Evolutionary conservation across 2,329 filamentous ascomycete species (phyloP).

Genomic region (Biscogniauxia mediterranea): DNA sequence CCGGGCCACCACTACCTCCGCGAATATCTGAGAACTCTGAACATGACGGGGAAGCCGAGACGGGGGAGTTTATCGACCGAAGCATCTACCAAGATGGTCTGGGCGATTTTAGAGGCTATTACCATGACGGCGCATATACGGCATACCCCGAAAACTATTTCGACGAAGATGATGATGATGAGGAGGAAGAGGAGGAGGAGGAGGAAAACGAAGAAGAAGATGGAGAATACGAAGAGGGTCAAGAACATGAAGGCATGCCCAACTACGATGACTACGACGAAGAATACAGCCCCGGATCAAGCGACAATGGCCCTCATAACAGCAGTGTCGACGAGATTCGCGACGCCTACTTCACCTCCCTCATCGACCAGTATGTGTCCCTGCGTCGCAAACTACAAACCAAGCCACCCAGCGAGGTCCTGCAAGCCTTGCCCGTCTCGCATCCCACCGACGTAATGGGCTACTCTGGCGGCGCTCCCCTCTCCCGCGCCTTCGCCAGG

Average conservation of each 20-base stretch:
- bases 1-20: conserved; percentile 49
- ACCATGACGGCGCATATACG: conserved; percentile 76
- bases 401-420: conserved; percentile 50
- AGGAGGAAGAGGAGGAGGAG: conserved; percentile 23
- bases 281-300: conserved; percentile 28
- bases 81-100: conserved; percentile 47
- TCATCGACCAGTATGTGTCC: conserved; percentile 63
- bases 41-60: conserved; percentile 26
- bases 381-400: conserved; percentile 62
- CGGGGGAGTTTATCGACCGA: conserved; percentile 36
- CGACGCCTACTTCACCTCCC: conserved; percentile 64
- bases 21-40: conserved; percentile 33
- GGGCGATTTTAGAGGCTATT: conserved; percentile 62
- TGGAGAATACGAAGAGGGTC: conserved; percentile 19
- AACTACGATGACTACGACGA: conserved; percentile 25
- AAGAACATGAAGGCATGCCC: conserved; percentile 1
- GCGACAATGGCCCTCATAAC: conserved; percentile 27
- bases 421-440: conserved; percentile 51
- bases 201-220: conserved; percentile 30
- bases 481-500: conserved; percentile 46
- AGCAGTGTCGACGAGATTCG: conserved; percentile 46
- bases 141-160: conserved; percentile 49
- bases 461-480: conserved; percentile 43
- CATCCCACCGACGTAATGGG: conserved; percentile 54
- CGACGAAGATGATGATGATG: conserved; percentile 24